Evolutionary conservation across 345 rosid genomes (phyloP).

Genomic region (Populus tremula): DNA sequence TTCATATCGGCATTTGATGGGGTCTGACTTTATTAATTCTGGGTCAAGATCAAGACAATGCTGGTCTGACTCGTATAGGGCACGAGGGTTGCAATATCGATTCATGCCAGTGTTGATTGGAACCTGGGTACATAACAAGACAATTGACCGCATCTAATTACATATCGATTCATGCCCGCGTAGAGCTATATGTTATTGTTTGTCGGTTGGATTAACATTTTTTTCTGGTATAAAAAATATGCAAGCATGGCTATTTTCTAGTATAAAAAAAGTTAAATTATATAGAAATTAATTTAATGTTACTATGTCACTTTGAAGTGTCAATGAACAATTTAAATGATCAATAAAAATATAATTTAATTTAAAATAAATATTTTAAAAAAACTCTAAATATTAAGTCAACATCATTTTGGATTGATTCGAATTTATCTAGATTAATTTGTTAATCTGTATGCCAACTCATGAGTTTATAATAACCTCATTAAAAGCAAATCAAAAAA

Average conservation of each 20-base stretch:
- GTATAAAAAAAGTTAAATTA: no score
- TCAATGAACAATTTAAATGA: accelerated
- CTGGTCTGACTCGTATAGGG: background rate
- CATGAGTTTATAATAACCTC: accelerated
- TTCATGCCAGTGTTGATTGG: background rate
- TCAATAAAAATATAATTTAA: accelerated
- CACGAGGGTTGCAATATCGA: background rate
- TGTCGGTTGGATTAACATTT: no score
- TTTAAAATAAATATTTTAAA: no score
- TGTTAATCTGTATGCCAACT: no score
- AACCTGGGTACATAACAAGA: background rate
- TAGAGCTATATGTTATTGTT: no score
- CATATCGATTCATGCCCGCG: no score
- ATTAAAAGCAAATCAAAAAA: accelerated
- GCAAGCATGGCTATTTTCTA: no score
- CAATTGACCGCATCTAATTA: no score
- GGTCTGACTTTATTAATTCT: background rate
- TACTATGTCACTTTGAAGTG: accelerated
- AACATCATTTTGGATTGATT: no score
- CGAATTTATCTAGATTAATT: accelerated
- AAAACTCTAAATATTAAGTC: no score
- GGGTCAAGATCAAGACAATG: background rate
- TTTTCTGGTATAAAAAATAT: no score
- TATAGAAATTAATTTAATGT: no score
- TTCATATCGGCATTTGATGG: background rate